phyloP scores from a whole-genome alignment of 768 basidiomycete genomes.

The Saitozyma sp. region DNA sequence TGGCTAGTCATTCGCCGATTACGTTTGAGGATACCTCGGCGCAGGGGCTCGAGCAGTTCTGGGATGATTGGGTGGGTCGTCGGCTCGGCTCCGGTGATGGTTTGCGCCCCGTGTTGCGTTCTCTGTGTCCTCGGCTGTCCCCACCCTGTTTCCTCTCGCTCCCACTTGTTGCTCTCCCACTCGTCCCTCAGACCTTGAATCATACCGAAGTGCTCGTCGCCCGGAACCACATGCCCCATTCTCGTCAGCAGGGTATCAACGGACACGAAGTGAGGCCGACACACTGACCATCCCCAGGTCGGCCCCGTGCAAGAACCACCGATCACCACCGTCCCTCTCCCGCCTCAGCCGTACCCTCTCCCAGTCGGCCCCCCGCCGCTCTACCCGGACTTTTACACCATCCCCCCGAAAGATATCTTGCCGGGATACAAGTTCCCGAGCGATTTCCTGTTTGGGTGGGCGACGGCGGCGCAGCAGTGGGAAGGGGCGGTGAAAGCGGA shows the following conservation, averaged over 20 bases:
- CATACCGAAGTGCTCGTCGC: too few species aligned
- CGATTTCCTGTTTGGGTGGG: conserved; percentile 60
- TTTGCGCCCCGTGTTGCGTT: too few species aligned
- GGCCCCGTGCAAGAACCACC: conserved; percentile 17
- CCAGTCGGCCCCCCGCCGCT: conserved; percentile 15
- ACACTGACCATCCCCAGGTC: conserved; percentile 1
- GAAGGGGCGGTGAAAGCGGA: conserved; percentile 55
- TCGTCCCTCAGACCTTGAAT: too few species aligned
- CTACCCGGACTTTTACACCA: conserved; percentile 15
- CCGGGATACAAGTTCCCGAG: conserved; percentile 57
- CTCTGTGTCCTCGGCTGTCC: too few species aligned
- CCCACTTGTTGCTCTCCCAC: too few species aligned
- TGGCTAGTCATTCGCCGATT: conserved; percentile 6
- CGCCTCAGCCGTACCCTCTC: conserved; percentile 21
- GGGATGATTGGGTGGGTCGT: conserved; percentile 20
- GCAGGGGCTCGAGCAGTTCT: conserved; percentile 10
- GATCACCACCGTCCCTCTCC: conserved; percentile 5
- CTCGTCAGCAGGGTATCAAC: too few species aligned
- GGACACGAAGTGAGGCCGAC: too few species aligned
- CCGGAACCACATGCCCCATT: too few species aligned
- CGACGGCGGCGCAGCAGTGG: conserved; percentile 61
- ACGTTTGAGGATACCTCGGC: conserved; percentile 9
- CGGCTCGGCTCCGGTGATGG: not conserved
- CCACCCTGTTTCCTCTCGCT: too few species aligned
- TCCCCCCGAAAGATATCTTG: conserved; percentile 56